Base-by-base conservation (phyloP, 2,329 filamentous ascomycete species). In the Nemania diffusa region DNA sequence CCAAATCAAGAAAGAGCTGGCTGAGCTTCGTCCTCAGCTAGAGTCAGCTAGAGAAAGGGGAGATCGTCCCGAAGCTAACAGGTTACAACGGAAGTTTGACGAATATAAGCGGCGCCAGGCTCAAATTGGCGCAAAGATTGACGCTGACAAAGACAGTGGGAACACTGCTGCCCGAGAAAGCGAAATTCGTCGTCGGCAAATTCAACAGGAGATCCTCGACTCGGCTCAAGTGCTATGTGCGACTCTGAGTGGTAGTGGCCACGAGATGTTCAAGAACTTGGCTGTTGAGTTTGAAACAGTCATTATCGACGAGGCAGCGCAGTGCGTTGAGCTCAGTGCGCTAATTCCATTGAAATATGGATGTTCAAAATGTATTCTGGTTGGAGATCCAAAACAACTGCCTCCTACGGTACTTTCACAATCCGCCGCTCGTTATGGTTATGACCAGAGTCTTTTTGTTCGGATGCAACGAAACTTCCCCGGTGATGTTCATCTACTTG, bases 251-350 rank as follows among this genome's bases (percentile, higher is more conserved):
- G 96, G 95, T 74, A 95, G 92, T 79, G 96, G 96, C 3, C 97
- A 99, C 76, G 96, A 99, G 72, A 97, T 98, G 90, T 97, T 99
- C 82, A 93, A 95, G 79, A 92, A 91, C 73, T 82, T 99, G 63
- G 94, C 92, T 74, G 93, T 99, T 58, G 96, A 99, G 79, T 99
- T 99, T 73, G 96, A 99, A 80, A 98, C 96, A 0, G 96, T 99
- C 71, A 92, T 99, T 73, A 97, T 99, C 70, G 96, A 99, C 75
- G 96, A 99, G 81, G 96, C 96, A 3, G 96, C 96, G 17, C 96
- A 99, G 84, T 99, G 95, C 79, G 97, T 99, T 68, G 96, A 99
- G 81, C 87, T 99, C 76, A 97, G 94, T 76, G 96, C 96, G 13
- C 85, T 99, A 53, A 99, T 99, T 72, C 96, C 96, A 1, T 87